phyloP scores from a whole-genome alignment of 2,329 filamentous ascomycete species.

The Colletotrichum magnum region DNA sequence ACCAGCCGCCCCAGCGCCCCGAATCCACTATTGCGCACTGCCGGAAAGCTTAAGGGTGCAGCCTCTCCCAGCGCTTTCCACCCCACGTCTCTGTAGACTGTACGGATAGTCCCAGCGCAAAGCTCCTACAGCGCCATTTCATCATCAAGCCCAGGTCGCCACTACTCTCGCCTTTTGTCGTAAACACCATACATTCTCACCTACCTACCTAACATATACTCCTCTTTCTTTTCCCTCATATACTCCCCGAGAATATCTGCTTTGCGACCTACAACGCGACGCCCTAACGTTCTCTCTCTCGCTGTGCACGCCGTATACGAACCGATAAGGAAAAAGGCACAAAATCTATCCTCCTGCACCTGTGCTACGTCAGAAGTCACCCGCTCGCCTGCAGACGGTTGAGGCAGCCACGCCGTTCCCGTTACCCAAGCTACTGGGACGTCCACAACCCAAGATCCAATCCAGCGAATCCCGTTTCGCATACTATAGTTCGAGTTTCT shows the following conservation, averaged over 20 bases:
- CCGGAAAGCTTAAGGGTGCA: constrained; percentile 37
- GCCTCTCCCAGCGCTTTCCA: constrained; percentile 8
- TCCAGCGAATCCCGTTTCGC: neutral
- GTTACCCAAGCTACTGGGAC: constrained; percentile 7
- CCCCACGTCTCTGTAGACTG: constrained; percentile 8
- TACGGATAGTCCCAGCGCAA: constrained; percentile 18
- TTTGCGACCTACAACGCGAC: neutral
- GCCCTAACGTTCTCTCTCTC: neutral
- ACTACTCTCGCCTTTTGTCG: constrained; percentile 28
- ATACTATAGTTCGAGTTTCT: neutral
- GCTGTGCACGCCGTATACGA: neutral
- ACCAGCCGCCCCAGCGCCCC: neutral
- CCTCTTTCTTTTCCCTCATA: too few relatives aligned
- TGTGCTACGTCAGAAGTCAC: constrained; percentile 34
- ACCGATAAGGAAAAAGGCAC: neutral
- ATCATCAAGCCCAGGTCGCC: constrained; percentile 11
- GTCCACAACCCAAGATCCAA: neutral
- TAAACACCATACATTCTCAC: constrained; percentile 7
- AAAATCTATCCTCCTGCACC: constrained; percentile 5
- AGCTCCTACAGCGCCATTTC: constrained; percentile 1
- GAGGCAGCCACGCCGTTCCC: constrained; percentile 28
- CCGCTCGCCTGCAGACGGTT: constrained; percentile 15
- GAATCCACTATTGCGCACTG: constrained; percentile 31
- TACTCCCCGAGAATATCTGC: too few relatives aligned
- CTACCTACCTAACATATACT: neutral